Percentiles rank a stretch among this genome's conserved stretches.
Conservation (phyloP, 192 early-diverging fungal species). For the Umbelopsis isabellina region DNA sequence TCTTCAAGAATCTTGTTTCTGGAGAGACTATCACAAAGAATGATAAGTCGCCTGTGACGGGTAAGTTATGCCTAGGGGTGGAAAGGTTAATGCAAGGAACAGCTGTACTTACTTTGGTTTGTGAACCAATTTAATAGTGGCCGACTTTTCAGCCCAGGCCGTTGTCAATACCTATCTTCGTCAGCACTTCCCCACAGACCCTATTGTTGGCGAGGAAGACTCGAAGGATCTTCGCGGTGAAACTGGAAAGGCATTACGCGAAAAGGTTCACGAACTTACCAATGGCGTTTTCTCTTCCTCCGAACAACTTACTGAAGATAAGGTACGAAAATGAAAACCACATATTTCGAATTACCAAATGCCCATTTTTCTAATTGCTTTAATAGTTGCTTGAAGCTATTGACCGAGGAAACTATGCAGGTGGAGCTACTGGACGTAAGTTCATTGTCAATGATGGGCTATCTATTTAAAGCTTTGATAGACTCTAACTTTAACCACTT, state of each 20-base stretch:
- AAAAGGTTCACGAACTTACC: slow-evolving; percentile 82
- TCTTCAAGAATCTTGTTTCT: slow-evolving; percentile 85
- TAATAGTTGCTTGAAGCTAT: slow-evolving; percentile 80
- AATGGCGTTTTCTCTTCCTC: slow-evolving; percentile 64
- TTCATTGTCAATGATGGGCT: not conserved
- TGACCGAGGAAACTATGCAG: slow-evolving; percentile 86
- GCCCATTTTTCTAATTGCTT: not conserved
- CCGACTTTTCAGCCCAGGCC: slow-evolving; percentile 95
- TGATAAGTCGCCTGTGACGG: slow-evolving; percentile 96
- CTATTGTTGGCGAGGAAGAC: slow-evolving; percentile 97
- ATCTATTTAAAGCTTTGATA: not conserved
- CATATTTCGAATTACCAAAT: slow-evolving; percentile 4
- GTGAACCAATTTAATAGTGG: slow-evolving; percentile 56
- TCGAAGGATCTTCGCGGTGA: slow-evolving; percentile 84
- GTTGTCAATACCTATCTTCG: slow-evolving; percentile 85
- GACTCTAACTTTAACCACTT: not conserved
- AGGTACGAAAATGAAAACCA: slow-evolving; percentile 50
- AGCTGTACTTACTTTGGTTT: not conserved
- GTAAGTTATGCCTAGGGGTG: slow-evolving; percentile 43
- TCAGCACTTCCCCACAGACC: slow-evolving; percentile 81
- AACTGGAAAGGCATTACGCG: slow-evolving; percentile 57
- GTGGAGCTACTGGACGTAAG: slow-evolving; percentile 74
- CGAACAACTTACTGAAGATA: slow-evolving; percentile 59
- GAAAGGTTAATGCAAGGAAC: not conserved
- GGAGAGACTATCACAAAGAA: slow-evolving; percentile 86